Conservation (phyloP, 1,139 yeast species). For the Kodamaea alishanica region DNA sequence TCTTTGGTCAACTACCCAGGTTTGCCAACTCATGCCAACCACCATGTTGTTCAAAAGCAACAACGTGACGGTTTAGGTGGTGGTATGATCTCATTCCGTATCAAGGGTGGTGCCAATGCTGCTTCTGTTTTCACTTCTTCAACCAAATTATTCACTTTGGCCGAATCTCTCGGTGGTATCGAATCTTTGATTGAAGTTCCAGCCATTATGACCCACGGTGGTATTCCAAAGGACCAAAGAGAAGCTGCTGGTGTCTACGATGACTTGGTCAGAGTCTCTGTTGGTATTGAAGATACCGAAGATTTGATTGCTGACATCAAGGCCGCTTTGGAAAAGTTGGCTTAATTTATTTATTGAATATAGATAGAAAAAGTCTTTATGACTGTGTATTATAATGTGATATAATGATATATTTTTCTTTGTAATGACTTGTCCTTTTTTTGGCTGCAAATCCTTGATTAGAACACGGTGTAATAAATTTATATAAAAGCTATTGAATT, state of each 20-base stretch:
- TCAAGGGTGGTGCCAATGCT: constrained; percentile 75
- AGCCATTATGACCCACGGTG: constrained; percentile 91
- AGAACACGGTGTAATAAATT: too few species aligned
- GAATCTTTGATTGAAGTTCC: constrained; percentile 87
- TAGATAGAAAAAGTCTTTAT: too few species aligned
- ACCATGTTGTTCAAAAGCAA: constrained; percentile 63
- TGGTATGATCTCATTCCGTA: constrained; percentile 88
- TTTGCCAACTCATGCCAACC: constrained; percentile 60
- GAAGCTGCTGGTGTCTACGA: constrained; percentile 80
- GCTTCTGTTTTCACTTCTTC: constrained; percentile 72
- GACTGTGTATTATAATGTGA: too few species aligned
- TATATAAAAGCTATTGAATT: too few species aligned
- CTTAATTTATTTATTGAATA: too few species aligned
- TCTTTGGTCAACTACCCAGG: constrained; percentile 81
- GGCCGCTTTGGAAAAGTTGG: constrained; percentile 53
- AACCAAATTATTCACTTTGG: constrained; percentile 77
- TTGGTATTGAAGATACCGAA: constrained; percentile 82
- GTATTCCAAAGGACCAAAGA: constrained; percentile 78
- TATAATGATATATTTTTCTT: too few species aligned
- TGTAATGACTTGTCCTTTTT: too few species aligned
- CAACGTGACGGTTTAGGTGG: constrained; percentile 88
- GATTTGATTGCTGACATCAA: constrained; percentile 73
- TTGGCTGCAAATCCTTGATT: too few species aligned
- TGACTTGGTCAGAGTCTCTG: constrained; percentile 77
- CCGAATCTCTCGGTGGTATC: constrained; percentile 88